Percentiles rank a stretch among this genome's conserved stretches.
phyloP scores from a whole-genome alignment of 768 basidiomycete genomes.

The Suillus spraguei region DNA sequence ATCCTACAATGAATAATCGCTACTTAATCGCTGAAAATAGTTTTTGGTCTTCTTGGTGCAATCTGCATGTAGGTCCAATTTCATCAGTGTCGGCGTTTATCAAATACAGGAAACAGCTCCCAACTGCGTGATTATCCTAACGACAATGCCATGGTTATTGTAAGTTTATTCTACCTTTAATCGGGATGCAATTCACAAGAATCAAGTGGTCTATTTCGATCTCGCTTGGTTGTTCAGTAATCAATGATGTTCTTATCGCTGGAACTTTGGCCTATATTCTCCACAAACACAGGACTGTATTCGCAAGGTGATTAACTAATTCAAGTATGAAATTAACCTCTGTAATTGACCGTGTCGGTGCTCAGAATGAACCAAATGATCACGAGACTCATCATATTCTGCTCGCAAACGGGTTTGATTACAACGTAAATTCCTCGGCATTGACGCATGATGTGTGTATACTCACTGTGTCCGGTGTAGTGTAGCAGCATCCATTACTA shows the following conservation, averaged over 20 bases:
- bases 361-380: constrained; percentile 21
- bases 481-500: constrained; percentile 17
- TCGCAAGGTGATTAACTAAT: constrained; percentile 15
- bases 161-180: background rate
- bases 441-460: background rate
- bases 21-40: background rate
- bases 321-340: background rate
- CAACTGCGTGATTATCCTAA: background rate
- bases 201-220: constrained; percentile 22
- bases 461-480: constrained; percentile 14
- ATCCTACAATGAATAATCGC: background rate
- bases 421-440: constrained; percentile 21
- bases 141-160: background rate
- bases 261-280: constrained; percentile 21
- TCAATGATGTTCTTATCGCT: constrained; percentile 26
- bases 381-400: constrained; percentile 20
- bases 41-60: background rate
- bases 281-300: constrained; percentile 10
- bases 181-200: background rate
- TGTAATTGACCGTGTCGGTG: background rate
- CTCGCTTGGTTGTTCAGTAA: constrained; percentile 27
- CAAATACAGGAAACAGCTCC: background rate
- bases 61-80: background rate
- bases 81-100: background rate
- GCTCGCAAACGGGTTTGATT: constrained; percentile 29